Evolutionary conservation across 768 basidiomycete species (phyloP).

Genomic region (Gelatoporia subvermispora): DNA sequence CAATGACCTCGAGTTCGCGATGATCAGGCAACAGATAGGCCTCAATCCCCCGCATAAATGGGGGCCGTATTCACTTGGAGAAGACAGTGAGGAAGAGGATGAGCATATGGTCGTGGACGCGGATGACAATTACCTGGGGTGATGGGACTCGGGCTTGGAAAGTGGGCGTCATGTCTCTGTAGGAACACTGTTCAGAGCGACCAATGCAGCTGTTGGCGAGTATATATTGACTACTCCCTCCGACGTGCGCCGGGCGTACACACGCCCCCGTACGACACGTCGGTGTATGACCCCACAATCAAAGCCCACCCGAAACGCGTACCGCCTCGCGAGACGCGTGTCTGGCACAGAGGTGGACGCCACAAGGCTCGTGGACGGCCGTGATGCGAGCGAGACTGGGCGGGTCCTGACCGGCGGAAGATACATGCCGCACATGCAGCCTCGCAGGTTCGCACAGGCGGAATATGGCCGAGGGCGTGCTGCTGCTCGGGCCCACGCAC

Average conservation of each 20-base stretch:
- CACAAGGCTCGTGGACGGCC: conserved; percentile 5
- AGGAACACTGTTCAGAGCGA: no score
- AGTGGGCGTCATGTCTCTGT: no score
- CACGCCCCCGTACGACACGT: conserved; percentile 24
- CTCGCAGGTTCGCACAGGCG: conserved; percentile 32
- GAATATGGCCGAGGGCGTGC: conserved; percentile 23
- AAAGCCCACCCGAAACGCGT: conserved; percentile 18
- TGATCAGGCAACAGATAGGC: no score
- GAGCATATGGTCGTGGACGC: no score
- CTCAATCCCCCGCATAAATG: no score
- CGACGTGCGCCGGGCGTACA: conserved; percentile 45
- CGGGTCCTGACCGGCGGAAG: conserved; percentile 28
- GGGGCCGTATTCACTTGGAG: no score
- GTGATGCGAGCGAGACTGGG: neutral
- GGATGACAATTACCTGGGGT: no score
- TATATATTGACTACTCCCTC: no score
- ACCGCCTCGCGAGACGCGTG: conserved; percentile 30
- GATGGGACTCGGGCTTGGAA: no score
- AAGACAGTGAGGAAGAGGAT: no score
- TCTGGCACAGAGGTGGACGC: conserved; percentile 15
- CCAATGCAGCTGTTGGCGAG: no score
- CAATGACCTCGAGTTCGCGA: no score
- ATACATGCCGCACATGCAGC: conserved; percentile 35
- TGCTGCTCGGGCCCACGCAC: conserved; percentile 26
- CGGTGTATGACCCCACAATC: conserved; percentile 11